phyloP scores from a whole-genome alignment of 1,139 yeast species.

The Kodamaea suecica region DNA sequence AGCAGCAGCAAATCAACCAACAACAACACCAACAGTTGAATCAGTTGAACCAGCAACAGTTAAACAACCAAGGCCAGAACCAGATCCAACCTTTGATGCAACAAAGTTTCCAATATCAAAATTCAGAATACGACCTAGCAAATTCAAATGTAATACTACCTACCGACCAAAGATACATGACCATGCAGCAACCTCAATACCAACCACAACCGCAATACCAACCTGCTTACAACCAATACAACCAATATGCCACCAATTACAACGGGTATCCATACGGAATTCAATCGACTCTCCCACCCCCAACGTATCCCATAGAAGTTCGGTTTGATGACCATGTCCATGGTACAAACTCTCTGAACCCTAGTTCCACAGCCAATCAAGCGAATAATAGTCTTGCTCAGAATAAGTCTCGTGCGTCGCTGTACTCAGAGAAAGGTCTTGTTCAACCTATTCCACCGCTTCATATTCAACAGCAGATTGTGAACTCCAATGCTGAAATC shows the following conservation, averaged over 20 bases:
- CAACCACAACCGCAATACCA: slow-evolving; percentile 5
- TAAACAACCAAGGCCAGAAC: background rate
- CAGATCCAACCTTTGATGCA: slow-evolving; percentile 3
- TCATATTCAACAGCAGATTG: slow-evolving; percentile 44
- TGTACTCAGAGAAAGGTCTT: slow-evolving; percentile 21
- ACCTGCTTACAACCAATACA: slow-evolving; percentile 4
- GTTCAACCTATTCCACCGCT: slow-evolving; percentile 47
- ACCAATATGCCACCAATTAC: slow-evolving; percentile 7
- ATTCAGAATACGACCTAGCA: slow-evolving; percentile 6
- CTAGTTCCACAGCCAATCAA: too few species aligned
- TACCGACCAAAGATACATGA: slow-evolving; percentile 4
- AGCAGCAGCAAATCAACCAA: slow-evolving; percentile 5
- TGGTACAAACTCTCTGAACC: too few species aligned
- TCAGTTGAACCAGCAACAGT: slow-evolving; percentile 1
- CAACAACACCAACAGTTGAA: slow-evolving; percentile 5
- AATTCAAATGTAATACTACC: slow-evolving; percentile 6
- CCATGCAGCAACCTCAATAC: slow-evolving; percentile 3
- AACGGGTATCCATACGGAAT: slow-evolving; percentile 11
- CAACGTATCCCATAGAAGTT: slow-evolving; percentile 11
- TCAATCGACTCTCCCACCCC: slow-evolving; percentile 10
- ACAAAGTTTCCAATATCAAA: slow-evolving; percentile 7
- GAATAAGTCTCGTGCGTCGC: slow-evolving; percentile 1
- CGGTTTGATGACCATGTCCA: slow-evolving; percentile 11
- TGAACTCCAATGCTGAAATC: slow-evolving; percentile 16
- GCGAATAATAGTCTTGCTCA: background rate